These are phyloP conservation scores for Davidsoniella australis DNA, from an alignment of 2,329 filamentous ascomycete species.

Conservation along the genomic window DNA sequence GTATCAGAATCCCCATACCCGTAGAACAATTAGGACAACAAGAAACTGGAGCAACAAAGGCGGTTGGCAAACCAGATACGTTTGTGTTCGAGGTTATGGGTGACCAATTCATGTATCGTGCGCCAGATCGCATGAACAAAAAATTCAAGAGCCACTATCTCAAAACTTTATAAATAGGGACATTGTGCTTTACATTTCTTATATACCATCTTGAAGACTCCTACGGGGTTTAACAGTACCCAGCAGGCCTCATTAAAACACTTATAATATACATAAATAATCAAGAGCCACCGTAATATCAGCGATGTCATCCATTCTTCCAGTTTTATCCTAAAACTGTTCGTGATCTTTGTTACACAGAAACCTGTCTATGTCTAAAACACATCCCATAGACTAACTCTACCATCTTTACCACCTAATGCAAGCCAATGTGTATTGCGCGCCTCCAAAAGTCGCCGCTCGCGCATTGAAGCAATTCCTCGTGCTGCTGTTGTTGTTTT, in stretches of 20 bases:
- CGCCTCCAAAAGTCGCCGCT: conserved; percentile 45
- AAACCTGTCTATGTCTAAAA: conserved; percentile 34
- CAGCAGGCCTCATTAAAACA: too few relatives aligned
- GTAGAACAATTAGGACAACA: not conserved
- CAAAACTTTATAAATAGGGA: conserved; percentile 44
- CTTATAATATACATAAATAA: too few relatives aligned
- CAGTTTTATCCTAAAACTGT: too few relatives aligned
- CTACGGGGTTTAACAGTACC: not conserved
- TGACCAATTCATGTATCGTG: conserved; percentile 67
- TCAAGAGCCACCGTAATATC: too few relatives aligned
- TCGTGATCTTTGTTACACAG: not conserved
- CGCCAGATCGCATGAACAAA: conserved; percentile 70
- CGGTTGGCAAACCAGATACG: not conserved
- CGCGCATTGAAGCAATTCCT: conserved; percentile 30
- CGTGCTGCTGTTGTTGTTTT: conserved; percentile 4
- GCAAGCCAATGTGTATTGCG: conserved; percentile 73
- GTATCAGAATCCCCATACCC: conserved; percentile 47
- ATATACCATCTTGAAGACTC: not conserved
- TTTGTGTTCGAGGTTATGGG: conserved; percentile 76
- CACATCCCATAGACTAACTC: conserved; percentile 88
- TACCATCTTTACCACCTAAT: conserved; percentile 84
- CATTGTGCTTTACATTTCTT: not conserved
- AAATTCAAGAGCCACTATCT: conserved; percentile 83
- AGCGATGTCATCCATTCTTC: too few relatives aligned
- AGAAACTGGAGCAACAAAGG: conserved; percentile 14